These are phyloP conservation scores for Vigna radiata DNA, from an alignment of 306 rosid species.

Conservation along the genomic window DNA sequence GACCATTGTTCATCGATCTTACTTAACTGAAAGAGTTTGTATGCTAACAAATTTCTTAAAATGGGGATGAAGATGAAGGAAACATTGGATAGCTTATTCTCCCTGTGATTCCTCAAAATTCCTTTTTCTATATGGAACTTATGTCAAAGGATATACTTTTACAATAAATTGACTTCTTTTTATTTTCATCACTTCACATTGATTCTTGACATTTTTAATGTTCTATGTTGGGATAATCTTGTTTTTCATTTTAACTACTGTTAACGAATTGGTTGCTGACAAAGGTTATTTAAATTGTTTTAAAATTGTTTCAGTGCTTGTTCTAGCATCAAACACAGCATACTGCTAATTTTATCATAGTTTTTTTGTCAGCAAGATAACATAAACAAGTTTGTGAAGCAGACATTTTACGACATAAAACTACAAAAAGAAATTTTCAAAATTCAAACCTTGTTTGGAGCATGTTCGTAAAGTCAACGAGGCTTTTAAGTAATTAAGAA, in stretches of 20 bases:
- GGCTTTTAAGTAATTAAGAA: background rate
- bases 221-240: background rate
- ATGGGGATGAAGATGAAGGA: slow-evolving; percentile 29
- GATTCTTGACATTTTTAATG: slow-evolving; percentile 25
- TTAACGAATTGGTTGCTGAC: slow-evolving; percentile 6
- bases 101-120: slow-evolving; percentile 29
- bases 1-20: too few species aligned
- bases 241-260: background rate
- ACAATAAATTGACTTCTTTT: slow-evolving; percentile 14
- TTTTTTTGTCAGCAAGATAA: slow-evolving; percentile 12
- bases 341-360: slow-evolving; percentile 4
- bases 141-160: slow-evolving; percentile 35
- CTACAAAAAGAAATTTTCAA: background rate
- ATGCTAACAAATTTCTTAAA: background rate
- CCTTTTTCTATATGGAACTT: slow-evolving; percentile 1
- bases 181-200: slow-evolving; percentile 25
- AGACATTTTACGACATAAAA: slow-evolving; percentile 31
- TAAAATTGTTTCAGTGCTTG: slow-evolving; percentile 17
- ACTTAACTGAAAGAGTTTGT: too few species aligned
- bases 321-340: slow-evolving; percentile 32
- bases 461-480: slow-evolving; percentile 35
- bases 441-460: background rate
- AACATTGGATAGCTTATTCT: slow-evolving; percentile 4
- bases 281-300: slow-evolving; percentile 24
- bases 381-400: slow-evolving; percentile 24